Evolutionary conservation across 1,139 yeast species (phyloP), one percentile per base, ranked within the genome.

Genomic region (Lodderomyces oxycetoniae): DNA sequence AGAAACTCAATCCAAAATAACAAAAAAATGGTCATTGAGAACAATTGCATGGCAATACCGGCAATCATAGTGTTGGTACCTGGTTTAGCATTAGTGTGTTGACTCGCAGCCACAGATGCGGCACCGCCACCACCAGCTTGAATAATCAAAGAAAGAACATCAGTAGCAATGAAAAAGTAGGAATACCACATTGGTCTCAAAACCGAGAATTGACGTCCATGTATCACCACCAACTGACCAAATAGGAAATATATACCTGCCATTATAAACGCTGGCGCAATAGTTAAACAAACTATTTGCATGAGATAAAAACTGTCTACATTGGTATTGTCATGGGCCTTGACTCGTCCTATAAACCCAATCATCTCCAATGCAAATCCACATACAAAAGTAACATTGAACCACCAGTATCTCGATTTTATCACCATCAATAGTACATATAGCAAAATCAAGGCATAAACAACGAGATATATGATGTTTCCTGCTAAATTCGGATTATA

Each of bases 51-150:
- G 0, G 78, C 77, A 41, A 89, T 71, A 20, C 96, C 96, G 3
- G 77, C 95, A 43, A 86, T 77, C 83, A 88, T 85, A 36, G 81
- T 64, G 55, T 84, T 67, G 1, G 86, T 73, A 23, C 96, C 97
- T 0, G 65, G 55, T 1, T 51, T 55, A 0, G 77, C 50, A 37
- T 56, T 50, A 17, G 58, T 48, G 16, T 57, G 53, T 3, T 56
- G 50, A 14, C 65, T 51, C 8, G 74, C 60, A 0, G 75, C 74
- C 22, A 71, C 63, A 3, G 88, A 80, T 46, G 79, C 74, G 40
- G 89, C 94, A 35, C 87, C 88, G 36, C 86, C 87, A 24, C 96
- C 96, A 17, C 71, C 77, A 4, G 86, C 96, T 55, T 88, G 96
- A 24, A 88, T 57, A 10, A 79, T 56, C 41, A 88, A 67, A 1